Evolutionary conservation across 1,139 yeast genomes (phyloP).

Genomic region (Yamadazyma songkhlaensis): DNA sequence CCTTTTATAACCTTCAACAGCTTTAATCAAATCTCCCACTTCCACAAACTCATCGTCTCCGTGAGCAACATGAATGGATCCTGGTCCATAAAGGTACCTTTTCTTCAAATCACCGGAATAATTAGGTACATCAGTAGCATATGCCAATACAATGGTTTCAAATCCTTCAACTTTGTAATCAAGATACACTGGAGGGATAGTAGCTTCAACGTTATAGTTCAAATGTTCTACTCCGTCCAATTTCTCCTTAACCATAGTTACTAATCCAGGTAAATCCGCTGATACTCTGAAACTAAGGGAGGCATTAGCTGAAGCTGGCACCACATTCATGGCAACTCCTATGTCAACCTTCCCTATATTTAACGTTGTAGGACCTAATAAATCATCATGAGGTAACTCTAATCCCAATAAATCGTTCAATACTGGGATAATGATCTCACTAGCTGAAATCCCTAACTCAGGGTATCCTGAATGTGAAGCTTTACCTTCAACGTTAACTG

Average conservation of each 20-base stretch:
- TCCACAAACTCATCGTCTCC: slow-evolving; percentile 58
- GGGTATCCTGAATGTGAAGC: slow-evolving; percentile 75
- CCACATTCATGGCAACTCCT: slow-evolving; percentile 62
- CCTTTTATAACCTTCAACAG: slow-evolving; percentile 56
- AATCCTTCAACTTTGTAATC: slow-evolving; percentile 65
- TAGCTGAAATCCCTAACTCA: slow-evolving; percentile 62
- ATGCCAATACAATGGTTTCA: slow-evolving; percentile 53
- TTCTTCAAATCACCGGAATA: slow-evolving; percentile 33
- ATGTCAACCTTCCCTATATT: slow-evolving; percentile 59
- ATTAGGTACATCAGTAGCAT: slow-evolving; percentile 66
- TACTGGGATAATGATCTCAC: slow-evolving; percentile 52
- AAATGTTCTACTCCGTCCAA: slow-evolving; percentile 30
- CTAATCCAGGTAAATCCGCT: slow-evolving; percentile 37
- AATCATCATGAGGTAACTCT: slow-evolving; percentile 48
- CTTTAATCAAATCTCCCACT: slow-evolving; percentile 45
- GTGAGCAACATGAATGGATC: slow-evolving; percentile 65
- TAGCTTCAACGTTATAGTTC: slow-evolving; percentile 17
- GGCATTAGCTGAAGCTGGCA: slow-evolving; percentile 60
- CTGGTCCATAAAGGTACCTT: slow-evolving; percentile 67
- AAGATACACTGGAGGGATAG: slow-evolving; percentile 43
- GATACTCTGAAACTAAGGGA: slow-evolving; percentile 54
- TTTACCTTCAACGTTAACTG: slow-evolving; percentile 48
- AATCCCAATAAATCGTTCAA: slow-evolving; percentile 31
- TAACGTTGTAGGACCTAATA: slow-evolving; percentile 60
- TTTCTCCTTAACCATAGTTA: slow-evolving; percentile 29